Conservation (phyloP, 495 filamentous ascomycete species). For the Daldinia vernicosa region DNA sequence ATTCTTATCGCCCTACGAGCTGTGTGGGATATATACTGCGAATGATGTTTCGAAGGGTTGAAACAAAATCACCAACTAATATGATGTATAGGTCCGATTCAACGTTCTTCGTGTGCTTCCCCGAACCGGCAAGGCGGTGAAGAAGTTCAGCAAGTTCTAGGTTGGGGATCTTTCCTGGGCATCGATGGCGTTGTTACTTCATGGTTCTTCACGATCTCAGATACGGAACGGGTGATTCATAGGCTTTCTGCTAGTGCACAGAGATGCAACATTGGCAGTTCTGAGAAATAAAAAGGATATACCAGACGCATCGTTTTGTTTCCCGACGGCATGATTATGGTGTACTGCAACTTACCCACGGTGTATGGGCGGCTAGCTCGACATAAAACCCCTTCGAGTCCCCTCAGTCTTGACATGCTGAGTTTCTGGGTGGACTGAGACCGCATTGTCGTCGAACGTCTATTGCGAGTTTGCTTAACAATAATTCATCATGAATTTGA, state of each 20-base stretch:
- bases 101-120: slow-evolving; percentile 98
- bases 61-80: slow-evolving; percentile 38
- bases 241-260: slow-evolving; percentile 56
- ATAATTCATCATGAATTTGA: no score
- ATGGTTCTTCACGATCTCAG: slow-evolving; percentile 60
- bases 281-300: slow-evolving; percentile 53
- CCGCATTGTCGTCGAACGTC: background rate
- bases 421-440: background rate
- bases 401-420: background rate
- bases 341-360: background rate
- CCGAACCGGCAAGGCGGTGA: slow-evolving; percentile 94
- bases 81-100: slow-evolving; percentile 82
- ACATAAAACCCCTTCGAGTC: background rate
- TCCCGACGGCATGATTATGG: background rate
- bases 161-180: slow-evolving; percentile 56
- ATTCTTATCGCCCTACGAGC: background rate
- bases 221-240: slow-evolving; percentile 58
- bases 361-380: background rate
- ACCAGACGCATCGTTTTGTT: slow-evolving; percentile 19
- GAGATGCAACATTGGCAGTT: slow-evolving; percentile 58
- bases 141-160: slow-evolving; percentile 98
- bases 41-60: background rate
- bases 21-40: background rate
- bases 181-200: slow-evolving; percentile 63
- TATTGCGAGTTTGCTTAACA: no score